Evolutionary conservation across 2,329 filamentous ascomycete species (phyloP), one percentile per base, ranked within the genome.

Genomic region (Pleomassaria siparia): DNA sequence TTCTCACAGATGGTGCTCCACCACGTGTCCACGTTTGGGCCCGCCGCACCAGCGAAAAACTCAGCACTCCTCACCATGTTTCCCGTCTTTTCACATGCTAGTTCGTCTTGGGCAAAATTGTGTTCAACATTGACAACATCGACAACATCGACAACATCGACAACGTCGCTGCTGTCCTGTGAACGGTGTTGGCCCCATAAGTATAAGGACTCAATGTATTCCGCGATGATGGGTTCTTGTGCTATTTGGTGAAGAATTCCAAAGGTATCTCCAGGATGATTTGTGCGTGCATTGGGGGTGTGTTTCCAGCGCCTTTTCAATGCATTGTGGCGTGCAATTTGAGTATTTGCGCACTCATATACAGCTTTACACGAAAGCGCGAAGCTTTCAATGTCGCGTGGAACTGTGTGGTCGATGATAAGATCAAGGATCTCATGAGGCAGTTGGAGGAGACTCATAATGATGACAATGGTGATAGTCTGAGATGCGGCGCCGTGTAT

Each of bases 361-460:
- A 69, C 47, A 7, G 60, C 54, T 39, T 63, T 66, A 43, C 64
- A 70, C 10, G 59, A 51, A 9, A 70, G 58, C 3, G 58, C 64
- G 32, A 70, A 62, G 35, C 46, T 50, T 45, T 69, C 62, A 8
- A 70, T 45, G 8, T 64, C 63, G 30, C 32, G 20, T 5, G 67
- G 65, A 8, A 58, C 49, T 10, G 63, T 58, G 20, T 52, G 53
- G 25, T 62, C 54, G 29, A 70, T 60, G 28, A 70, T 63, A 8
- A 55, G 53, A 40, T 67, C 64, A 15, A 70, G 50, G n/a, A 69
- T 54, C 40, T 70, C 67, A 2, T 53, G 54, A 1, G 67, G 66
- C 11, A 70, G 56, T 35, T 66, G 59, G 26, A 69, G 59, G 11
- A 70, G 58, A 10, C 56, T 22, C 66, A 70, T 70, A 10, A 16